A percentile compares a stretch with the other conserved stretches of the same genome.
phyloP scores from a whole-genome alignment of 192 early-diverging fungal genomes.

The Dissophora globulifera region DNA sequence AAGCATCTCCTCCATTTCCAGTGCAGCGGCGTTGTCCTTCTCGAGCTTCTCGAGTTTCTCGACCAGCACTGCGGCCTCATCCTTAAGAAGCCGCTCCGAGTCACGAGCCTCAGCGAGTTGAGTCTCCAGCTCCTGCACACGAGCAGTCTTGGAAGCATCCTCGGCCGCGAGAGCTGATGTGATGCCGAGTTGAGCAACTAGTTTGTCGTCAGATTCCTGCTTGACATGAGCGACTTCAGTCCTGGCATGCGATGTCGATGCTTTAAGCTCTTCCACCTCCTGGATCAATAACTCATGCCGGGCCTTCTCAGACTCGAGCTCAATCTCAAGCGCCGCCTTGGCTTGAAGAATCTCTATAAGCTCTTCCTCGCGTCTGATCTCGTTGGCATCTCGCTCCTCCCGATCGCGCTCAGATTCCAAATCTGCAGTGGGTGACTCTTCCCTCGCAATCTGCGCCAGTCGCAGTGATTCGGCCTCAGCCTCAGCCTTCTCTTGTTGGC shows the following conservation, averaged over 20 bases:
- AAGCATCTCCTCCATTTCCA: conserved; percentile 48
- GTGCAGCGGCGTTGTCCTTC: background rate
- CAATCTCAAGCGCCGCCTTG: conserved; percentile 28
- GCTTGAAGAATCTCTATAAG: conserved; percentile 22
- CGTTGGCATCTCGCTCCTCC: conserved; percentile 12
- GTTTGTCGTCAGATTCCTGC: conserved; percentile 1
- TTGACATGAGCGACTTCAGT: conserved; percentile 2
- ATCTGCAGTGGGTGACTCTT: background rate
- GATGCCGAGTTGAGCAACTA: conserved; percentile 13
- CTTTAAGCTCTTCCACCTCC: conserved; percentile 10
- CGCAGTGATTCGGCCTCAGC: conserved; percentile 16
- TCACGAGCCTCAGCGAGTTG: conserved; percentile 23
- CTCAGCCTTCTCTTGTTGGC: conserved; percentile 11
- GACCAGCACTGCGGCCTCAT: conserved; percentile 7
- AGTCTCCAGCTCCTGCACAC: conserved; percentile 14
- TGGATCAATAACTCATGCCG: background rate
- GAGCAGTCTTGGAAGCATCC: background rate
- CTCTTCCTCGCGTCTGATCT: conserved; percentile 17
- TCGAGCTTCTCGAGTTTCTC: conserved; percentile 34
- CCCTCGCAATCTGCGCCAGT: background rate
- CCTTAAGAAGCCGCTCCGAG: conserved; percentile 26
- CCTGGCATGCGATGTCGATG: conserved; percentile 9
- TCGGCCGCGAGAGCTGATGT: background rate
- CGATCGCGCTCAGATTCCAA: conserved; percentile 1
- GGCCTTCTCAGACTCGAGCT: conserved; percentile 14